A percentile compares a stretch with the other conserved stretches of the same genome.
These are phyloP conservation scores for Begonia fuchsioides DNA, from an alignment of 306 rosid species.

Conservation along the genomic window DNA sequence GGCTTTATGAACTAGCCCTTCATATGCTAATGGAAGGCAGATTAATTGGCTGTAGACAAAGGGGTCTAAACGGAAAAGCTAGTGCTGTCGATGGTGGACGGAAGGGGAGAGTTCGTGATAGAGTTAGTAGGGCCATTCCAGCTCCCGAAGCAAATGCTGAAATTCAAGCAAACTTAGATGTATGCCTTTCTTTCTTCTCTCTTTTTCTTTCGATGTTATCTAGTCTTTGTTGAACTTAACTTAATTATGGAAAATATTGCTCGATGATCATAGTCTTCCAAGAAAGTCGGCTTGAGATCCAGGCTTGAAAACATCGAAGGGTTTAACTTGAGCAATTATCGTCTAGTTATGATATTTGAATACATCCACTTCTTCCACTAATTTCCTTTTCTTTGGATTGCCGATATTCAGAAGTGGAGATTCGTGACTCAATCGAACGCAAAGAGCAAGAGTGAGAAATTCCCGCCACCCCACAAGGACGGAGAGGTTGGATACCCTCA, in stretches of 20 bases:
- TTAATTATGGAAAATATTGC: no score
- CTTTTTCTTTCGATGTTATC: no score
- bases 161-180: constrained; percentile 80
- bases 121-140: constrained; percentile 62
- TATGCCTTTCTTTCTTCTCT: constrained; percentile 16
- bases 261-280: no score
- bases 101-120: constrained; percentile 64
- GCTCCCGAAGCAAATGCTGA: constrained; percentile 99
- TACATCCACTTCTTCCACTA: no score
- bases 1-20: constrained; percentile 9
- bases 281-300: no score
- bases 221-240: no score
- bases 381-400: background rate
- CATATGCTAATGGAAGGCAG: constrained; percentile 12
- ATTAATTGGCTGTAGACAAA: constrained; percentile 45
- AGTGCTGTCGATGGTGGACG: constrained; percentile 49
- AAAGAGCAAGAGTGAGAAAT: constrained; percentile 90
- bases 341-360: background rate
- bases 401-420: constrained; percentile 64
- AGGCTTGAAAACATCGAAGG: no score
- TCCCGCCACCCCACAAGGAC: constrained; percentile 92
- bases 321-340: no score
- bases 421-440: constrained; percentile 47
- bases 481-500: constrained; percentile 71
- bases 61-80: constrained; percentile 53